phyloP scores from a whole-genome alignment of 306 rosid genomes.

The Abrus pulchellus region DNA sequence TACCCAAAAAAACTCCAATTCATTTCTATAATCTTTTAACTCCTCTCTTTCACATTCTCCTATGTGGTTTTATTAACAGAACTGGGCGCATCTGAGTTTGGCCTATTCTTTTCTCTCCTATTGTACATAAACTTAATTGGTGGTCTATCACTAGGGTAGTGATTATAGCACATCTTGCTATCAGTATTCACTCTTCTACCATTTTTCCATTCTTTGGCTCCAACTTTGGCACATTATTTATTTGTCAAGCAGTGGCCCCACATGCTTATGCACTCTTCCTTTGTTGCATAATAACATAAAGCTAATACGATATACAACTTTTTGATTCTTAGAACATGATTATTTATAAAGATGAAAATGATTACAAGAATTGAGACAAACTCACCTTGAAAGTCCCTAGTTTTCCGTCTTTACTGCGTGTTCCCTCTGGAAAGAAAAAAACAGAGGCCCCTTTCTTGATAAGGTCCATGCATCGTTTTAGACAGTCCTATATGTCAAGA shows the following conservation, averaged over 20 bases:
- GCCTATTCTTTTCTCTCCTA: too few relatives aligned
- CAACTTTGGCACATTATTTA: conserved; percentile 17
- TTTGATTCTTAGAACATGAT: background rate
- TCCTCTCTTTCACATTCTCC: too few relatives aligned
- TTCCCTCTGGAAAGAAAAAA: conserved; percentile 97
- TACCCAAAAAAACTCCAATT: too few relatives aligned
- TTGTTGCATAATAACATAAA: background rate
- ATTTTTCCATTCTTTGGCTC: conserved; percentile 17
- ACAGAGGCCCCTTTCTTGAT: conserved; percentile 87
- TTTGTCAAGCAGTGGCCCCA: background rate
- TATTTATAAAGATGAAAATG: conserved; percentile 42
- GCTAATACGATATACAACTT: background rate
- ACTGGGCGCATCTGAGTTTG: too few relatives aligned
- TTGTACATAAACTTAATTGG: too few relatives aligned
- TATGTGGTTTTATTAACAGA: too few relatives aligned
- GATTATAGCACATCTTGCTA: conserved; percentile 15
- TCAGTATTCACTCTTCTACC: background rate
- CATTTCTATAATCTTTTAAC: too few relatives aligned
- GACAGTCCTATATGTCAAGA: conserved; percentile 72
- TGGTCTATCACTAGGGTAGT: background rate
- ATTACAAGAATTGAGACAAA: conserved; percentile 29
- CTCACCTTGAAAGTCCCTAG: conserved; percentile 91
- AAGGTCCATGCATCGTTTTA: conserved; percentile 86
- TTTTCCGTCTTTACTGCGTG: conserved; percentile 89
- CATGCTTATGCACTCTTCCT: background rate